phyloP scores from a whole-genome alignment of 202 grass and related monocot genomes.

The Brachypodium distachyon region DNA sequence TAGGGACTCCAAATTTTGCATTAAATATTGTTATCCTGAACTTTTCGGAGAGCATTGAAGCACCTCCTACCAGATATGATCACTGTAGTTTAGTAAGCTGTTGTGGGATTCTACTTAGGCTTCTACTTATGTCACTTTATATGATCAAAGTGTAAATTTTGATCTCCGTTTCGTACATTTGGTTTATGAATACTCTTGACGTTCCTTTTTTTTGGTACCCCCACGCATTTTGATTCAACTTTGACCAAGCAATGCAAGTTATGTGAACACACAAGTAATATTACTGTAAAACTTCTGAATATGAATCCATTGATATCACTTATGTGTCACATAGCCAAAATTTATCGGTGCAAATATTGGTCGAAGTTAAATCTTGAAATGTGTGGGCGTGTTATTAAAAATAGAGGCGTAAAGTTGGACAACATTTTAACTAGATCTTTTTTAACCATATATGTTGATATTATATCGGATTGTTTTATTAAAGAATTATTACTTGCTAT shows the following conservation, averaged over 20 bases:
- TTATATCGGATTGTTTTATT: neutral
- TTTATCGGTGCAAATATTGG: too few relatives aligned
- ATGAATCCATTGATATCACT: too few relatives aligned
- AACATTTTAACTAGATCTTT: neutral
- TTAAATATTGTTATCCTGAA: neutral
- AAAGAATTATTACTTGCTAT: neutral
- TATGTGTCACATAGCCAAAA: too few relatives aligned
- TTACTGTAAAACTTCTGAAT: too few relatives aligned
- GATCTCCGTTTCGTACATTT: neutral
- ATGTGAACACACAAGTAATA: too few relatives aligned
- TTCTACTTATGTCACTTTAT: neutral
- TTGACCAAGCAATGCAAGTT: too few relatives aligned
- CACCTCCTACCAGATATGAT: neutral
- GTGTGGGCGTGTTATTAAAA: too few relatives aligned
- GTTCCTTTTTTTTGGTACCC: too few relatives aligned
- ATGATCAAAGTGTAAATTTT: neutral
- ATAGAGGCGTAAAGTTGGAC: too few relatives aligned
- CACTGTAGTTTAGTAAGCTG: neutral
- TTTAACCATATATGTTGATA: neutral
- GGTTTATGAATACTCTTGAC: neutral
- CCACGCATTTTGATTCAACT: too few relatives aligned
- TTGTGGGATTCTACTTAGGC: neutral
- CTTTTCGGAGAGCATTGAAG: slow-evolving; percentile 4
- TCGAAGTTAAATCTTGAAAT: too few relatives aligned
- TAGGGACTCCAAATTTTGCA: neutral